Conservation (phyloP, 1,284 basidiomycete genomes). For the Erythrobasidium hasegawianum region DNA sequence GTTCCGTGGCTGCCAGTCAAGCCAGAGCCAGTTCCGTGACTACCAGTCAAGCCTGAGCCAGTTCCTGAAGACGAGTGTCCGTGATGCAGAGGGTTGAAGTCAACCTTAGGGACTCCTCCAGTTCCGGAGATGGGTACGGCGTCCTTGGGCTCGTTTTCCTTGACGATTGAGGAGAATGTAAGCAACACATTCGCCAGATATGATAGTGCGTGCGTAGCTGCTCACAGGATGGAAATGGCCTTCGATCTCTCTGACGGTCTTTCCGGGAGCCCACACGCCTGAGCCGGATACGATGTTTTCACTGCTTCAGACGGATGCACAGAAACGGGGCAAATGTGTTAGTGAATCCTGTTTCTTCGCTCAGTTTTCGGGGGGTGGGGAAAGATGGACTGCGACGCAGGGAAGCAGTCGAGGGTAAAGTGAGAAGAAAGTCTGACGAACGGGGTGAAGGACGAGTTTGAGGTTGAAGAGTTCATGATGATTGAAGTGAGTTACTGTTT, state of each 20-base stretch:
- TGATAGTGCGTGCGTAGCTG: too few relatives aligned
- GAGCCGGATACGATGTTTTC: neutral
- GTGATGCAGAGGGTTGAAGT: neutral
- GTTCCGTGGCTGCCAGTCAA: neutral
- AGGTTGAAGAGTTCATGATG: too few relatives aligned
- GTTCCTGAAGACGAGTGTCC: too few relatives aligned
- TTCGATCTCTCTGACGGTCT: constrained; percentile 12
- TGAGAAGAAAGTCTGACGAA: too few relatives aligned
- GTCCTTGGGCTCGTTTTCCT: constrained; percentile 6
- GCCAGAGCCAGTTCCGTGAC: neutral
- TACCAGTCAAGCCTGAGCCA: neutral
- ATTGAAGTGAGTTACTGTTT: too few relatives aligned
- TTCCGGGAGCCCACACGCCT: constrained; percentile 3
- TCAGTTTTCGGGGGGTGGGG: too few relatives aligned
- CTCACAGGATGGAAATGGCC: constrained; percentile 1
- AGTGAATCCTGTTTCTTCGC: too few relatives aligned
- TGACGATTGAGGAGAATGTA: neutral
- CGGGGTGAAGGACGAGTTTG: too few relatives aligned
- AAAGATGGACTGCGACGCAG: too few relatives aligned
- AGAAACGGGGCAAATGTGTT: too few relatives aligned
- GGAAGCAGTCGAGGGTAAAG: too few relatives aligned
- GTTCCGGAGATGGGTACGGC: neutral
- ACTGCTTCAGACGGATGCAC: neutral
- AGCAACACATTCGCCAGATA: too few relatives aligned
- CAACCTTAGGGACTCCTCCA: constrained; percentile 4